Conservation (phyloP, 257 asterid genomes). For the Scutellaria barbata region DNA sequence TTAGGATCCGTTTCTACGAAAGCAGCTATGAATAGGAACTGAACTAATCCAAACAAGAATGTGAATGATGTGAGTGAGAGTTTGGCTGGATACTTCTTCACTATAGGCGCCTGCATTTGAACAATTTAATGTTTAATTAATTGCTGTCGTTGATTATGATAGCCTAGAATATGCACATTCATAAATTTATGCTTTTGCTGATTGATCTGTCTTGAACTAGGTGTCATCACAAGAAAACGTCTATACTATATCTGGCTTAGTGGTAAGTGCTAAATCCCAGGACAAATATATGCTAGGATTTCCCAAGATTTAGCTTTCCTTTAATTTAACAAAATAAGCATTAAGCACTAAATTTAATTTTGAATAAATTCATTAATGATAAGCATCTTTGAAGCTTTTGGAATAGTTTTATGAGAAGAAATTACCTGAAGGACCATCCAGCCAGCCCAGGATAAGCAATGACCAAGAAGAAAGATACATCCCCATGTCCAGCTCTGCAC, state of each 20-base stretch:
- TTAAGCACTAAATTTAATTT: too few relatives aligned
- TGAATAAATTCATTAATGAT: too few relatives aligned
- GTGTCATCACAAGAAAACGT: too few relatives aligned
- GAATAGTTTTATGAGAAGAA: too few relatives aligned
- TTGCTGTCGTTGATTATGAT: too few relatives aligned
- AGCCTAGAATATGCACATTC: neutral
- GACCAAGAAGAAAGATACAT: constrained; percentile 71
- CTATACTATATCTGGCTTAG: too few relatives aligned
- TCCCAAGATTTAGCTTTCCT: too few relatives aligned
- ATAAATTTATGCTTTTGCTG: neutral
- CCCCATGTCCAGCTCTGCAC: constrained; percentile 81
- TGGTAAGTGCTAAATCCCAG: too few relatives aligned
- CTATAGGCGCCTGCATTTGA: constrained; percentile 72
- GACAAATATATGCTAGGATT: too few relatives aligned
- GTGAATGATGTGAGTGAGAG: constrained; percentile 86
- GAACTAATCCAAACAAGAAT: constrained; percentile 80
- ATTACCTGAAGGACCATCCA: constrained; percentile 90
- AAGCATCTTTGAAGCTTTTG: too few relatives aligned
- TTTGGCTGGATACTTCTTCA: constrained; percentile 87
- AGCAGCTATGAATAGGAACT: constrained; percentile 79
- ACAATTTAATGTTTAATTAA: constrained; percentile 21
- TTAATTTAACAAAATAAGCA: too few relatives aligned
- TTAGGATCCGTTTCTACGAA: constrained; percentile 69
- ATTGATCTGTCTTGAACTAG: too few relatives aligned
- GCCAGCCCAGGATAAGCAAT: constrained; percentile 93